Base-by-base conservation (phyloP, 1,284 basidiomycete genomes). In the Sutorius eximius region DNA sequence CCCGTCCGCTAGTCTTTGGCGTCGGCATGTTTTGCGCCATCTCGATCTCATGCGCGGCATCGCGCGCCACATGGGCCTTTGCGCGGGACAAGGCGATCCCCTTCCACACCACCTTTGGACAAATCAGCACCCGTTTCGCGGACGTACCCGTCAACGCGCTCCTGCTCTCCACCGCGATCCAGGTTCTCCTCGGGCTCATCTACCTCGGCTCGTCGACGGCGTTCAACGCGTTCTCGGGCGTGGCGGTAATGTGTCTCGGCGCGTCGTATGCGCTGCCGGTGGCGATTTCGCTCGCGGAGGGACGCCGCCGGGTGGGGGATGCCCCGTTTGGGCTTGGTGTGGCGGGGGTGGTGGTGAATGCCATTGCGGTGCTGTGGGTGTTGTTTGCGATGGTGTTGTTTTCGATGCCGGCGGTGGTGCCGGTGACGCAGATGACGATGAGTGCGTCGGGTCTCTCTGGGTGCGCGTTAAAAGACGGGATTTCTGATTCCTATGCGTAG, bases 1-100 rank as follows among this genome's bases (percentile, higher is more conserved):
- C 0, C 4, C 29, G 4, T n/a, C 32, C 41, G 37, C 33, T 33
- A 81, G 79, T 83, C 47, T 81, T 83, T 57, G 77, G 76, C n/a
- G 70, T 80, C 24, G 79, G 77, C 20, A 69, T 83, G 55, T 82
- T 83, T 64, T 83, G 82, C 55, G 76, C 78, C 40, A 79, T 83
- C 48, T 83, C 83, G 20, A 81, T 86, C 58, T 78, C 82, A 54
- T 85, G 83, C 46, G 84, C 83, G 3, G 80, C 83, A 12, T 87
- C 85, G 1, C 79, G 88, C 18, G 83, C 86, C 64, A 83, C 82
- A 2, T 86, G 84, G 74, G 82, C 83, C 36, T 89, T 91, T 59
- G 86, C 87, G 0, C 77, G 86, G 1, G 89, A 91, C 70, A 73
- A 77, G 51, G 87, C 85, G 9, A 76, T 89, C 20, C 86, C 85